Conservation (phyloP, 1,139 yeast genomes). For the Kodamaea derodonti region DNA sequence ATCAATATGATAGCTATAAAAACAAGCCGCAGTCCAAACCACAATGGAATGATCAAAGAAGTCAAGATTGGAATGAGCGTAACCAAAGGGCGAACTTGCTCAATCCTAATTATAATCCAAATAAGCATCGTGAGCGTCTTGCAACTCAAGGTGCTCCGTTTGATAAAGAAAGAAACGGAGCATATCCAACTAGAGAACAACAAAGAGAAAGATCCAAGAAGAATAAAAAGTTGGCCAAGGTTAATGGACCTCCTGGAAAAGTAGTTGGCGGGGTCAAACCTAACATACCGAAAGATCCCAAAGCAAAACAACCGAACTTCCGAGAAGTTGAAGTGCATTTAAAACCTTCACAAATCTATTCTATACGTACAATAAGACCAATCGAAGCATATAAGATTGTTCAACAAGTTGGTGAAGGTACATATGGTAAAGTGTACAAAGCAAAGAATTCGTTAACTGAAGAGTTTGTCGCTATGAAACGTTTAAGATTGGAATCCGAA, state of each 20-base stretch:
- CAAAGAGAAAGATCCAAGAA: neutral
- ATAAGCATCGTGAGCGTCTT: no score
- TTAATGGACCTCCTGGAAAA: neutral
- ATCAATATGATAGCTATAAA: no score
- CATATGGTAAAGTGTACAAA: constrained; percentile 47
- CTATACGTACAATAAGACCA: constrained; percentile 24
- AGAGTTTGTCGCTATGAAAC: constrained; percentile 76
- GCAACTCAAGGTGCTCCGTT: constrained; percentile 7
- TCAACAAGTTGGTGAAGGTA: constrained; percentile 51
- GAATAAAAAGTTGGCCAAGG: neutral
- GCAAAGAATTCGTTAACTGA: constrained; percentile 68
- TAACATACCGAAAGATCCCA: neutral
- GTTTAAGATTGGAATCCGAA: constrained; percentile 78
- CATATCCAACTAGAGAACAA: neutral
- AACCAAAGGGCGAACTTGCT: no score
- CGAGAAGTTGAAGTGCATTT: no score
- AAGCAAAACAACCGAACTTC: no score
- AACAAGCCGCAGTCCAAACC: no score
- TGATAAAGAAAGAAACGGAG: constrained; percentile 5
- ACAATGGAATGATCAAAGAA: no score
- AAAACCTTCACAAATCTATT: constrained; percentile 29
- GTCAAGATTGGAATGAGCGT: constrained; percentile 9
- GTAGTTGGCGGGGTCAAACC: neutral
- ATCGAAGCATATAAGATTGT: constrained; percentile 35
- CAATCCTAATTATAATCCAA: no score